Base-by-base conservation (phyloP, 2,329 filamentous ascomycete genomes). In the Hypocreales sp. region DNA sequence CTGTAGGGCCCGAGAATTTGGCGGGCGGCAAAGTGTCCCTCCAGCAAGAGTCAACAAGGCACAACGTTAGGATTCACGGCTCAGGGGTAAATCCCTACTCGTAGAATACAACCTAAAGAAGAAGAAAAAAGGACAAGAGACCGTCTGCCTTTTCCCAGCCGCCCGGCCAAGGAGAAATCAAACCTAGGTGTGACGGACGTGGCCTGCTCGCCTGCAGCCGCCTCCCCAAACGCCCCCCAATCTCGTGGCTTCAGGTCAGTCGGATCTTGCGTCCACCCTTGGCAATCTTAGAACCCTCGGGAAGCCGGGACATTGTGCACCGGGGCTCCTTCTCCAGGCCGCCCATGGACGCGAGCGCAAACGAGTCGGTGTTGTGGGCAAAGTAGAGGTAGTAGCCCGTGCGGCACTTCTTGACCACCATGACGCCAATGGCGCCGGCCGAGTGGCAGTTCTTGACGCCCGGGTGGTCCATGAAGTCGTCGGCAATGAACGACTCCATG, bases 381-480 rank as follows among this genome's bases (percentile, higher is more conserved):
- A 92, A 98, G 51, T 87, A 87, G 27, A 98, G 67, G 45, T 79
- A 83, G 37, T 82, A 72, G 2, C 83, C 84, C 14, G 69, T 63
- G 9, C 60, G 61, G 1, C 70, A 77, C 58, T 84, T 90, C 58
- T 95, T 95, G 41, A 94, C 79, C 1, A 75, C 74, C 60, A 98
- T 74, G 31, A 93, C 70, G 3, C 90, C 90, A 42, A 98, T 92
- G 17, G 87, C 86, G 4, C 81, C 83, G n/a, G 72, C 64, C 8
- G 82, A 87, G 29, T 76, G 70, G 41, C 83, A 90, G 41, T 77
- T 64, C 39, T 61, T 66, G 35, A 98, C 86, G 27, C 84, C 82
- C 0, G 84, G 80, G 46, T 94, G 90, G 24, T 74, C 68, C 75
- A 92, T 90, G 47, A 98, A 98, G 46, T 95, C 90, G n/a, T 76